phyloP scores from a whole-genome alignment of 352 stramenopile species.

The Phytophthora fragariaefolia region DNA sequence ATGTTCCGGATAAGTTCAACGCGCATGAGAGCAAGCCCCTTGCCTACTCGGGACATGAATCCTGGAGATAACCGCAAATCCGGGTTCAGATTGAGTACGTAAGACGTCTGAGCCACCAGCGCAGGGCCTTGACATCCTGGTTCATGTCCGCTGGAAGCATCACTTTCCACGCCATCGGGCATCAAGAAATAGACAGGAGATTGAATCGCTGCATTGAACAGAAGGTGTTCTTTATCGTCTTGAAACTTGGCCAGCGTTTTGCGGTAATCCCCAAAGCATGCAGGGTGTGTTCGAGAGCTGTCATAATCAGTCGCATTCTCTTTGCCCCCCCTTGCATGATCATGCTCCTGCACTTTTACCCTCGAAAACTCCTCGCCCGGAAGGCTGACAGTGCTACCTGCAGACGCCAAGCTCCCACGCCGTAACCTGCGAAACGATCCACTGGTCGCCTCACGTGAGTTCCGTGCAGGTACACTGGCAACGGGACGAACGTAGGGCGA shows the following conservation, averaged over 20 bases:
- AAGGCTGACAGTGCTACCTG: conserved; percentile 28
- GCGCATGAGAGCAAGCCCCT: conserved; percentile 73
- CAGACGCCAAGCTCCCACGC: conserved; percentile 34
- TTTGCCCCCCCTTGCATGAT: conserved; percentile 4
- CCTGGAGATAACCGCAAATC: conserved; percentile 78
- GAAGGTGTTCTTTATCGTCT: not conserved
- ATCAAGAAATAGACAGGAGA: conserved; percentile 42
- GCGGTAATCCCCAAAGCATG: conserved; percentile 39
- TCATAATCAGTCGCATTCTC: conserved; percentile 5
- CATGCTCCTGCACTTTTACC: conserved; percentile 7
- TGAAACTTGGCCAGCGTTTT: conserved; percentile 20
- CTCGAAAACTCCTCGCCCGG: conserved; percentile 31
- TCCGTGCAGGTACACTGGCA: conserved; percentile 30
- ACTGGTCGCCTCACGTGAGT: conserved; percentile 23
- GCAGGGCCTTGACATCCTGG: conserved; percentile 17
- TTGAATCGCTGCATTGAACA: conserved; percentile 32
- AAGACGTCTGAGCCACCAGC: conserved; percentile 55
- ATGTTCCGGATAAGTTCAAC: conserved; percentile 58
- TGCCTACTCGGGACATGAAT: conserved; percentile 80
- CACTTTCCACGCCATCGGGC: not conserved
- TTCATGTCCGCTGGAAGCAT: conserved; percentile 3
- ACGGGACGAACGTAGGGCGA: conserved; percentile 66
- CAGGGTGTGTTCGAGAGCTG: conserved; percentile 35
- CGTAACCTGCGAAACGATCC: conserved; percentile 20
- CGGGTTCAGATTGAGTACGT: conserved; percentile 86